Evolutionary conservation across 2,329 filamentous ascomycete genomes (phyloP), one percentile per base, ranked within the genome.

Genomic region (Ilyonectria robusta): DNA sequence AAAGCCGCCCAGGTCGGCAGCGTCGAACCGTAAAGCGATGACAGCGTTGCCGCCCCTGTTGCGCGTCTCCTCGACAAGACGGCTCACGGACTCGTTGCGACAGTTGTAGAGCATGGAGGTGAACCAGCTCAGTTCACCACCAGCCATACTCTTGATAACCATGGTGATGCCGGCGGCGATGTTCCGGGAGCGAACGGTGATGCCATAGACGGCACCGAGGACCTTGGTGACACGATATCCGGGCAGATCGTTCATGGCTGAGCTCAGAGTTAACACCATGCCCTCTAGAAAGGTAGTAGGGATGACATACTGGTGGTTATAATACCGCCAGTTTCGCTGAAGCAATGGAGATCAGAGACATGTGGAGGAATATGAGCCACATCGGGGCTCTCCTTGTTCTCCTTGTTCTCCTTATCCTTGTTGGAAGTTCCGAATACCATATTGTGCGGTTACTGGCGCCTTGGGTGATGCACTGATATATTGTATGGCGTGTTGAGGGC

Each of bases 191-290:
- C 86, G 86, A 7, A 89, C 86, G 0, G 85, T 87, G 48, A 89
- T 81, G 10, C 87, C 87, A 78, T 87, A 89, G 33, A 89, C 85
- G 8, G 87, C 85, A 60, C 89, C 89, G 6, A 91, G 84, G 1
- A 89, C 85, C 59, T 82, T 83, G 42, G 86, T 84, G 54, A 91
- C 81, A 68, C 85, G 86, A 78, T 90, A 90, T 8, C 88, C 88
- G 0, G 88, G 88, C 23, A 91, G 79, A 73, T 91, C 88, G 78
- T 87, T 88, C 88, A 90, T 91, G 59, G 89, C 81, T 82, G 50
- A 7, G 5, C 11, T 10, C 62, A 19, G n/a, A 59, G 57, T 64
- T n/a, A 58, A 40, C 40, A 35, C 9, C 7, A 17, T 1, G 6
- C 6, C 7, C 4, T 13, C 19, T 11, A 29, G 4, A 4, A 26